Evolutionary conservation across 1,139 yeast genomes (phyloP), one percentile per base, ranked within the genome.

Genomic region (Pichia kudriavzevii): DNA sequence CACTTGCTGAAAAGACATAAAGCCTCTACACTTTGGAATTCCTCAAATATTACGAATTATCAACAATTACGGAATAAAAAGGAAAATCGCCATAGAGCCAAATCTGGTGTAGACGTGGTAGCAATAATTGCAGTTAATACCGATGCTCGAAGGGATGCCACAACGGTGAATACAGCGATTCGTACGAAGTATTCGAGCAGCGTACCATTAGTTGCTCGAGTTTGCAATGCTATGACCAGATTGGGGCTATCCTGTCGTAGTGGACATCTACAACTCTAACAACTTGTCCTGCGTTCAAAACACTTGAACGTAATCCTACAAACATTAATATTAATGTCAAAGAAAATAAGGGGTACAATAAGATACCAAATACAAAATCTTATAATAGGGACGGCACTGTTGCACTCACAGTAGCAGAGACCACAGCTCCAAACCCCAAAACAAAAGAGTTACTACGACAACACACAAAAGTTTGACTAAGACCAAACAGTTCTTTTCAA

Each of bases 371-470:
- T 4, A 15, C 17, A 2, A 11, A 13, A 10, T 30, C 28, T 5
- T 15, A 24, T 12, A 32, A 41, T 7, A 14, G 12, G 17, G 28
- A 33, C 3, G 26, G 35, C 5, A 37, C 33, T 9, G 12, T 21
- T 4, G 9, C 10, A 12, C 9, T 14, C 16, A 30, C 1, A 12
- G 14, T 32, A 3, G 28, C 39, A 14, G 26, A 31, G 2, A 28
- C 42, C 10, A 25, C 35, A 9, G 19, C 26, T 6, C 35, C 40
- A 9, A 11, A 16, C 9, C 31, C 34, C 4, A 27, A 15, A n/a
- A 34, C 34, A n/a, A 19, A 14, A 16, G 18, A 13, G 10, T 12
- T 27, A 27, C n/a, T 16, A 16, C 18, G 11, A 17, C 16, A 25
- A n/a, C 27, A 22, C n/a, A 12, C 14, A 29, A n/a, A 22, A 4